phyloP scores from a whole-genome alignment of 805 yeast species.

The Candida sithepensis region DNA sequence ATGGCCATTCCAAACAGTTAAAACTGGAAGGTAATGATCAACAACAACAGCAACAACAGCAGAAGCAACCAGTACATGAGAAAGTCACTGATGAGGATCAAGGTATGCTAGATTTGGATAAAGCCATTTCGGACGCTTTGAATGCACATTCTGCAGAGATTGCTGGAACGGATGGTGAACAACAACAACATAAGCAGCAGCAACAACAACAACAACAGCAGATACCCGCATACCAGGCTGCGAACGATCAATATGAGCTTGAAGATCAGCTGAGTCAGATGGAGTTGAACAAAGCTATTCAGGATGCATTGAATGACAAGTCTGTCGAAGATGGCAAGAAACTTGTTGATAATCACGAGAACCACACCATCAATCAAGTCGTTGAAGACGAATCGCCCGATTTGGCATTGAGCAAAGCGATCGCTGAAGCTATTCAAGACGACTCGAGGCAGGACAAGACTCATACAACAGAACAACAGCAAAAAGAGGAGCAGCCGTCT shows the following conservation, averaged over 20 bases:
- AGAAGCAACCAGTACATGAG: neutral
- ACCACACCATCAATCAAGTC: neutral
- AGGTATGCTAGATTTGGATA: constrained; percentile 7
- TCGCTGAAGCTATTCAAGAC: constrained; percentile 22
- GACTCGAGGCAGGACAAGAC: neutral
- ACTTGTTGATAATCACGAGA: constrained; percentile 1
- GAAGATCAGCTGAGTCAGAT: constrained; percentile 16
- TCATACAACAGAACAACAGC: neutral
- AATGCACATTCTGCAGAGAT: constrained; percentile 8
- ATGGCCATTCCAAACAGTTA: too few relatives aligned
- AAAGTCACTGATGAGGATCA: neutral
- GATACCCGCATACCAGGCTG: neutral
- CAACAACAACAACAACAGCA: neutral
- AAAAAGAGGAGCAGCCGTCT: neutral
- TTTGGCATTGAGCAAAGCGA: constrained; percentile 21
- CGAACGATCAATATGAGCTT: neutral
- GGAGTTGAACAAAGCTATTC: constrained; percentile 26
- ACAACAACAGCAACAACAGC: too few relatives aligned
- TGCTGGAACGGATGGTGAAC: neutral
- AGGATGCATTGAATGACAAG: constrained; percentile 20
- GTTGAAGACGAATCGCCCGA: constrained; percentile 7
- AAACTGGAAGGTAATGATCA: too few relatives aligned
- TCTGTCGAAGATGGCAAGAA: neutral
- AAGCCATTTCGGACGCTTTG: constrained; percentile 13
- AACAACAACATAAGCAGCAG: neutral